Conservation (phyloP, 2,329 filamentous ascomycete species). For the Zymoseptoria crescenta region DNA sequence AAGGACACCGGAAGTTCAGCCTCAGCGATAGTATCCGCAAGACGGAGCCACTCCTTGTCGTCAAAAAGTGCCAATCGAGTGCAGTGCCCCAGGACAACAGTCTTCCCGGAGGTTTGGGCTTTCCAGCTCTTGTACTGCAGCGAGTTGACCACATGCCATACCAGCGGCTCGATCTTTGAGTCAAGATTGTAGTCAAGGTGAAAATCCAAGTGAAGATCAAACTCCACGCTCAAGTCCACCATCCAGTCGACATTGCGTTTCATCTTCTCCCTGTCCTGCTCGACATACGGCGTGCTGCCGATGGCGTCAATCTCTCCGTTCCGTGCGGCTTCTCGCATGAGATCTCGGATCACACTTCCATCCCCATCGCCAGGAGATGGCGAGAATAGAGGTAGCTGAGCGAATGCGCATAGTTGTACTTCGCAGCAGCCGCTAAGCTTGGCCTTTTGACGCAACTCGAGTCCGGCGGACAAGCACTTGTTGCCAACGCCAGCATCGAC, state of each 20-base stretch:
- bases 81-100: constrained; percentile 59
- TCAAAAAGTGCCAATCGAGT: constrained; percentile 55
- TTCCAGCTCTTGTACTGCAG: constrained; percentile 47
- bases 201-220: constrained; percentile 56
- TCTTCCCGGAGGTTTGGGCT: constrained; percentile 34
- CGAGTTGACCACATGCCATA: constrained; percentile 47
- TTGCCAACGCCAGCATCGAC: constrained; percentile 55
- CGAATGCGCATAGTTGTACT: constrained; percentile 63
- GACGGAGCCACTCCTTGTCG: constrained; percentile 40
- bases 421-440: constrained; percentile 47
- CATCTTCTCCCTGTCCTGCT: constrained; percentile 43
- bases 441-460: constrained; percentile 44
- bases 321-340: constrained; percentile 42
- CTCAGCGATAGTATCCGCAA: constrained; percentile 43
- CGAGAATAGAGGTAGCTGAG: constrained; percentile 61
- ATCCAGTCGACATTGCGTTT: constrained; percentile 57
- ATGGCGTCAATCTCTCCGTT: constrained; percentile 48
- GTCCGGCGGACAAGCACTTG: constrained; percentile 51
- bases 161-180: constrained; percentile 39
- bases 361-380: constrained; percentile 33
- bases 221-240: constrained; percentile 44
- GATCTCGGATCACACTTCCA: constrained; percentile 41
- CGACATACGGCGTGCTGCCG: constrained; percentile 65
- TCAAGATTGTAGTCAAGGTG: constrained; percentile 66
- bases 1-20: constrained; percentile 54